Evolutionary conservation across 2,329 filamentous ascomycete species (phyloP).

Genomic region (Herpomyces periplanetae): DNA sequence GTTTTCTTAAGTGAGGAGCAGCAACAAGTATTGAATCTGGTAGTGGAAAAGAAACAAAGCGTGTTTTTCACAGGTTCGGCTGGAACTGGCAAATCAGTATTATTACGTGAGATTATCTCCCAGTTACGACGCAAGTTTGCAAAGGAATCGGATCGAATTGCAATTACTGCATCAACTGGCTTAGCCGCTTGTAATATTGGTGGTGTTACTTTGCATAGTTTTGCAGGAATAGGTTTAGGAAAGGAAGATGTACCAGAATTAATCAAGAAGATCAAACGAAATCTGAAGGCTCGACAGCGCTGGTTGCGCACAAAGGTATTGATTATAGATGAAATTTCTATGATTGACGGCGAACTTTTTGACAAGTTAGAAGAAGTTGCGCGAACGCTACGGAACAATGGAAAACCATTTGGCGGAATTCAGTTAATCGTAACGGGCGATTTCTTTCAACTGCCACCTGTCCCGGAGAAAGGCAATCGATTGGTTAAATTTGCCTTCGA

Average conservation of each 20-base stretch:
- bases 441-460: conserved; percentile 84
- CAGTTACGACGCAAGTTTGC: conserved; percentile 34
- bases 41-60: conserved; percentile 38
- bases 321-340: conserved; percentile 78
- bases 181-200: conserved; percentile 87
- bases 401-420: conserved; percentile 70
- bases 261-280: conserved; percentile 60
- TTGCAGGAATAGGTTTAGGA: conserved; percentile 68
- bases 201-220: conserved; percentile 78
- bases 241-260: conserved; percentile 48
- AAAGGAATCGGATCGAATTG: conserved; percentile 41
- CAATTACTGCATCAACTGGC: conserved; percentile 78
- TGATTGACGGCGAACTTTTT: conserved; percentile 89
- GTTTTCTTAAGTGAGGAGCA: conserved; percentile 58
- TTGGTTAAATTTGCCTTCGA: conserved; percentile 69
- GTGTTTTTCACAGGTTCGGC: conserved; percentile 95
- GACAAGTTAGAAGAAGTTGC: conserved; percentile 79
- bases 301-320: conserved; percentile 66
- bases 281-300: conserved; percentile 46
- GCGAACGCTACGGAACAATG: conserved; percentile 50
- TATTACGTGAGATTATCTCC: conserved; percentile 64
- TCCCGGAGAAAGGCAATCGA: conserved; percentile 34
- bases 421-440: conserved; percentile 84
- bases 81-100: conserved; percentile 77
- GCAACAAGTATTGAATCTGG: conserved; percentile 37